Conservation (phyloP, 2,329 filamentous ascomycete genomes). For the Pestalotiopsis sp. region DNA sequence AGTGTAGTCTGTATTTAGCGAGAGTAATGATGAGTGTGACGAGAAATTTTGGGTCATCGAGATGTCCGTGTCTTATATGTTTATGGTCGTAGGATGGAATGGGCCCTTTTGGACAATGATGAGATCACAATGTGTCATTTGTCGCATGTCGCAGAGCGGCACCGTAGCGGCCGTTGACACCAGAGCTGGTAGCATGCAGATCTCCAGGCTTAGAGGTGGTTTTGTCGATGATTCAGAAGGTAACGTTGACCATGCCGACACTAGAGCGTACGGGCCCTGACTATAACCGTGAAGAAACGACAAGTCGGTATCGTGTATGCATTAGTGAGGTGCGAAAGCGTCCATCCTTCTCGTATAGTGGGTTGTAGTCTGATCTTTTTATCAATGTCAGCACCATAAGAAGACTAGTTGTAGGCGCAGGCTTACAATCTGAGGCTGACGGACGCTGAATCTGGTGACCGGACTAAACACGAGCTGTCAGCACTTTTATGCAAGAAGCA, state of each 20-base stretch:
- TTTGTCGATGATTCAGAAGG: background rate
- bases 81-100: background rate
- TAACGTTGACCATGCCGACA: background rate
- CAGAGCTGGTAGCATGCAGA: background rate
- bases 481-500: background rate
- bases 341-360: background rate
- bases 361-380: background rate
- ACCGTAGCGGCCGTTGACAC: background rate
- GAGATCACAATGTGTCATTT: background rate
- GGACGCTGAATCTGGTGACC: background rate
- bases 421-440: background rate
- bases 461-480: background rate
- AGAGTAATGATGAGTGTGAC: background rate
- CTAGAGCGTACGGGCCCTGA: background rate
- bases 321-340: background rate
- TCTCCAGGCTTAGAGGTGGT: background rate
- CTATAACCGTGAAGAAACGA: background rate
- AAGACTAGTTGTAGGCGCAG: constrained; percentile 1
- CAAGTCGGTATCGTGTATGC: background rate
- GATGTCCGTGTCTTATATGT: background rate
- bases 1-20: background rate
- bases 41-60: background rate
- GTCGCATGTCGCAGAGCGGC: background rate
- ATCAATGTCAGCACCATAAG: background rate
- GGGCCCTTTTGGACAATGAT: background rate